Percentiles rank a stretch among this genome's conserved stretches.
phyloP scores from a whole-genome alignment of 208 protist genomes.

The Strigomonas galati region DNA sequence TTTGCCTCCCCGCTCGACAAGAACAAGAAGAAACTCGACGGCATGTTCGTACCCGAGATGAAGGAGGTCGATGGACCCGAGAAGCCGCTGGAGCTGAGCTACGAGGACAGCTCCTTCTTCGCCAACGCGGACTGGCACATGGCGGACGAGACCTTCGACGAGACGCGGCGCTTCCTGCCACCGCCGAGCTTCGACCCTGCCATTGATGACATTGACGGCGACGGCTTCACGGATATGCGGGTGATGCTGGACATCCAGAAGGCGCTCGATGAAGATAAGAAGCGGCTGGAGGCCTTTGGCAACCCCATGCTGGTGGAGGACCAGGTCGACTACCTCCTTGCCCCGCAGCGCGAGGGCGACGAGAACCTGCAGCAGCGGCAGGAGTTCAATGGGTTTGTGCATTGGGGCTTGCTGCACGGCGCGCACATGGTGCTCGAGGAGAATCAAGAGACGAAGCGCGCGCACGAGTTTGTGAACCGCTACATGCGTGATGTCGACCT shows the following conservation, averaged over 20 bases:
- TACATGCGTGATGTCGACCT: slow-evolving; percentile 89
- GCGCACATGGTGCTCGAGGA: slow-evolving; percentile 85
- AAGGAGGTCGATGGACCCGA: slow-evolving; percentile 58
- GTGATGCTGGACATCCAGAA: slow-evolving; percentile 84
- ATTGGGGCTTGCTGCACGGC: slow-evolving; percentile 87
- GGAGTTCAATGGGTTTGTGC: slow-evolving; percentile 88
- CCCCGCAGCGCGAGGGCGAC: slow-evolving; percentile 76
- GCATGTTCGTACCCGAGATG: slow-evolving; percentile 84
- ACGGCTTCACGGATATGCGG: slow-evolving; percentile 69
- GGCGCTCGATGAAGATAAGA: slow-evolving; percentile 80
- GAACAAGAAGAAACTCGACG: slow-evolving; percentile 74
- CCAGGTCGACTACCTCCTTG: slow-evolving; percentile 80
- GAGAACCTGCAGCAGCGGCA: slow-evolving; percentile 79
- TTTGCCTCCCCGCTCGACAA: slow-evolving; percentile 64
- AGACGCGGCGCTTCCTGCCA: slow-evolving; percentile 69
- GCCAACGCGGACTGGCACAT: slow-evolving; percentile 69
- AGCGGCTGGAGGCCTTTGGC: slow-evolving; percentile 82
- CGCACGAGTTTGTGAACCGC: slow-evolving; percentile 87
- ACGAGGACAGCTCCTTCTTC: slow-evolving; percentile 73
- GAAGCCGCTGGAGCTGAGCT: slow-evolving; percentile 68
- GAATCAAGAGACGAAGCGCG: slow-evolving; percentile 81
- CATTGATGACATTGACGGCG: slow-evolving; percentile 81
- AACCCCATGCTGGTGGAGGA: slow-evolving; percentile 86
- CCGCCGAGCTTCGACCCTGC: slow-evolving; percentile 82
- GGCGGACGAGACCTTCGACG: slow-evolving; percentile 72